Percentiles rank a stretch among this genome's conserved stretches.
These are phyloP conservation scores for Dioscorea zingiberensis DNA, from an alignment of 106 monocot genomes.

Conservation along the genomic window DNA sequence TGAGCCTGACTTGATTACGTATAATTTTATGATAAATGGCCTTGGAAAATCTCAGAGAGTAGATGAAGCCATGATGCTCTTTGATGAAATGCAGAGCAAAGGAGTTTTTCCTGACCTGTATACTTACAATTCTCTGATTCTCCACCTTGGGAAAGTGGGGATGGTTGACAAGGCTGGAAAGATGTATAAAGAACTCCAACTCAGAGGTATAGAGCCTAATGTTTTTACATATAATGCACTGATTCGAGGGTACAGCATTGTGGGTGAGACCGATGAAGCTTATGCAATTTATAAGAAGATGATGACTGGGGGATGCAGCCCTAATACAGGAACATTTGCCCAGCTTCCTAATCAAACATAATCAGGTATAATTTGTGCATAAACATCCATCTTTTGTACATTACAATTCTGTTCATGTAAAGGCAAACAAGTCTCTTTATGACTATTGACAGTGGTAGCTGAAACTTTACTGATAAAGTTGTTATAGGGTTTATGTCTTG, in stretches of 20 bases:
- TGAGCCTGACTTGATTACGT: slow-evolving; percentile 78
- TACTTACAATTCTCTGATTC: slow-evolving; percentile 88
- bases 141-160: slow-evolving; percentile 65
- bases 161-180: slow-evolving; percentile 63
- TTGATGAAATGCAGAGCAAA: slow-evolving; percentile 71
- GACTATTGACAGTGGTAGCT: background rate
- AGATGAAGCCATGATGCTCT: slow-evolving; percentile 59
- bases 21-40: slow-evolving; percentile 74
- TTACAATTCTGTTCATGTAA: background rate
- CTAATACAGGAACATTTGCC: slow-evolving; percentile 74
- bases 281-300: slow-evolving; percentile 71
- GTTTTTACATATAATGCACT: slow-evolving; percentile 95
- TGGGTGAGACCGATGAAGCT: slow-evolving; percentile 60
- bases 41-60: slow-evolving; percentile 56
- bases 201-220: slow-evolving; percentile 71
- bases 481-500: no score
- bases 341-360: slow-evolving; percentile 65
- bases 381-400: background rate
- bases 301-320: slow-evolving; percentile 70
- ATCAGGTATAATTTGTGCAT: slow-evolving; percentile 6
- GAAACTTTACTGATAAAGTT: no score
- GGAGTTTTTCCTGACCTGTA: slow-evolving; percentile 80
- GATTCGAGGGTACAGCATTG: slow-evolving; percentile 62
- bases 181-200: slow-evolving; percentile 76
- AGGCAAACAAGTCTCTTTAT: background rate